Evolutionary conservation across 2,329 filamentous ascomycete species (phyloP), one percentile per base, ranked within the genome.

Genomic region (Nemania sp.): DNA sequence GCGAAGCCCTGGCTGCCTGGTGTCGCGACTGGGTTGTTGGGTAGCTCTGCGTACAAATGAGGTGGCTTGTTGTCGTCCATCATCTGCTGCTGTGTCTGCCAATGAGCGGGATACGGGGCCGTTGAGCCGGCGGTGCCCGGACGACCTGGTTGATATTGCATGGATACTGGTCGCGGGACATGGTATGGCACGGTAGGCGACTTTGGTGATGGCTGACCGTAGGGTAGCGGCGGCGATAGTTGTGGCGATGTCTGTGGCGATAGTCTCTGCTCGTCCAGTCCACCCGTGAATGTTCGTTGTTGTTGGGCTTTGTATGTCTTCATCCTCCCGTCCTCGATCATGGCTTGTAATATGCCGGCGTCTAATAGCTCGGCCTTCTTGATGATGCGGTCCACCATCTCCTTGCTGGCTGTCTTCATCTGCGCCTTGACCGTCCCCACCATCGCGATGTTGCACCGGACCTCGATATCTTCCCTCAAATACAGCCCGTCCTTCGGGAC

Each of bases 301-400:
- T 77, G 75, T 39, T 75, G 78, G 2, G 80, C 80, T 65, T 82
- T 83, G 63, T 85, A 72, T 0, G 87, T 90, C 75, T 79, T 85
- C 60, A 90, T 77, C 68, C 78, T 83, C 48, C 87, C 87, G 63
- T 87, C 78, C 67, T 88, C 81, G 69, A 89, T 84, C 86, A 90
- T 89, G 57, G 85, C 87, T 43, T 85, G 83, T 50, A 90, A 77
- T 17, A 84, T 79, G 15, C 88, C 88, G 5, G 87, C 79, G 67
- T 90, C 88, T 40, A 90, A 78, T 20, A 90, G 77, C 73, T 89
- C 87, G 0, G 88, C 88, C 77, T 90, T 90, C 69, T 89, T 88
- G 69, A 90, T 85, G 71, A 91, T 83, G 50, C 88, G 81, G 54
- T 83, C 79, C 0, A 90, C 83, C 84, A 90, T 88, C 62, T 88